phyloP scores from a whole-genome alignment of 805 yeast species.

The Candida silvatica region DNA sequence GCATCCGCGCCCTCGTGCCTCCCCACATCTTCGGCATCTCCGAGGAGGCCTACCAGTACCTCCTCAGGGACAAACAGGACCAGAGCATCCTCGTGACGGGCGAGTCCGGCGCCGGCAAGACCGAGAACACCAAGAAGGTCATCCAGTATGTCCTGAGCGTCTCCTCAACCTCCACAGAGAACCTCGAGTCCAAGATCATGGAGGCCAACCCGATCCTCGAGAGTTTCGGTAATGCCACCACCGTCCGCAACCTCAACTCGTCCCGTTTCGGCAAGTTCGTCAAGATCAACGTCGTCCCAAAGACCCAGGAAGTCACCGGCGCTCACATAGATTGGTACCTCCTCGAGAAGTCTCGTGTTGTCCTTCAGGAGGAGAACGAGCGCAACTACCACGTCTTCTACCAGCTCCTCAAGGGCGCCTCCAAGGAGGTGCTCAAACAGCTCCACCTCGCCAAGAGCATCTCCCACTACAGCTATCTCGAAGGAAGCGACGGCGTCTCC shows the following conservation, averaged over 20 bases:
- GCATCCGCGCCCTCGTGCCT: constrained; percentile 20
- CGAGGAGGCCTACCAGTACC: constrained; percentile 74
- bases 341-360: constrained; percentile 88
- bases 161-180: constrained; percentile 28
- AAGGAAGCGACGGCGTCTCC: constrained; percentile 40
- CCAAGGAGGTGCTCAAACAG: constrained; percentile 37
- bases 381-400: constrained; percentile 93
- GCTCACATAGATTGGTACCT: constrained; percentile 94
- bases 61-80: constrained; percentile 59
- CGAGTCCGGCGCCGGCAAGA: constrained; percentile 98
- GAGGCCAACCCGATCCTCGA: constrained; percentile 95
- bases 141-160: constrained; percentile 85
- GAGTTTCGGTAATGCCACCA: constrained; percentile 95
- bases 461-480: constrained; percentile 50
- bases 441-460: constrained; percentile 33
- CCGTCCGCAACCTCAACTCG: constrained; percentile 87
- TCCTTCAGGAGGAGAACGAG: constrained; percentile 64
- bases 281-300: constrained; percentile 56
- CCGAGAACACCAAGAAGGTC: constrained; percentile 93
- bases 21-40: constrained; percentile 94
- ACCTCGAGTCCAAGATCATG: constrained; percentile 74
- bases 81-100: constrained; percentile 97
- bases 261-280: constrained; percentile 96
- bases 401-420: constrained; percentile 67
- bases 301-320: constrained; percentile 61